Evolutionary conservation across 2,329 filamentous ascomycete genomes (phyloP), one percentile per base, ranked within the genome.

Genomic region (Stagonosporopsis rhizophila): DNA sequence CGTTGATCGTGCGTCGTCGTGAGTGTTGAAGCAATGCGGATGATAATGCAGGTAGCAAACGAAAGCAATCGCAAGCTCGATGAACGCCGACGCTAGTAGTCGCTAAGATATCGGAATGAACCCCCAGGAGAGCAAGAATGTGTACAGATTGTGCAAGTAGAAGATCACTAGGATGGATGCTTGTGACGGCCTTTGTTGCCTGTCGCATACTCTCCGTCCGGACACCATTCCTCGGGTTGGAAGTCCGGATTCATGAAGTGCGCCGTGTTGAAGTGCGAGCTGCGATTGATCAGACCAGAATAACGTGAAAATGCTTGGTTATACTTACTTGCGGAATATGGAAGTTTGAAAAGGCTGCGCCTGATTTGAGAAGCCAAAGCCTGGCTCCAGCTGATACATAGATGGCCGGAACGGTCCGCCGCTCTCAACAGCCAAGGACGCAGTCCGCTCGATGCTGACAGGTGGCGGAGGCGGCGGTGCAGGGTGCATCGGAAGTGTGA

Each of bases 181-280:
- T 77, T 77, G 65, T 76, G 71, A 48, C 74, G 72, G 28, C 70
- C 69, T 58, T 74, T 74, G 39, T 71, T 70, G 34, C 67, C 67
- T 15, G 72, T 76, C 28, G 75, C 69, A 56, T 80, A 81, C 46
- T 82, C 80, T 50, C 75, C 70, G 19, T 80, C 79, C 3, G 81
- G 81, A 59, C 73, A 75, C 80, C 81, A 83, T 56, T 82, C 79
- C 60, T 83, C 80, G 6, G 81, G 81, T 55, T 83, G 79, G 62
- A 83, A 83, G 28, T 82, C 79, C 19, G 79, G 78, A 60, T 82
- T 83, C 56, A 78, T 67, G 66, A 80, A 83, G 67, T 83, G 81
- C 5, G 80, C 80, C 19, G 79, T 80, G 53, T 82, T 82, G 75
- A 76, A 82, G 60, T 80, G 80, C 5, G 80, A 83, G 64, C 80